Evolutionary conservation across 1,284 basidiomycete genomes (phyloP), one percentile per base, ranked within the genome.

Genomic region (Abortiporus biennis): DNA sequence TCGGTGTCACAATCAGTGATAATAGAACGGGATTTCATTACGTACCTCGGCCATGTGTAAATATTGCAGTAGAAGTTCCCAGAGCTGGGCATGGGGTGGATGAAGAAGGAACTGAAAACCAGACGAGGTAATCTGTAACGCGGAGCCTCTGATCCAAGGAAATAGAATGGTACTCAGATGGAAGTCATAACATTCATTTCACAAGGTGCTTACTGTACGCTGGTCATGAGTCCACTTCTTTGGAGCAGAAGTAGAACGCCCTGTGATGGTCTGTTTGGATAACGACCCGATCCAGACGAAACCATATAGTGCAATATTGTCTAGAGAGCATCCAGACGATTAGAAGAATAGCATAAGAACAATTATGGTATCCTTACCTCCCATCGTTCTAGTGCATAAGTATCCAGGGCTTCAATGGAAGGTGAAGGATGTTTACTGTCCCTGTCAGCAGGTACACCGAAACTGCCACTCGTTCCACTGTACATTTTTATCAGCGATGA

Each of bases 261-360:
- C 57, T 83, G 70, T 29, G 92, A 81, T 37, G 90, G 88, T 51
- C 75, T 76, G n/a, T 78, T 66, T 44, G 74, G 76, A 50, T 71
- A 65, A 57, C 80, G 77, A 31, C 77, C 77, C 42, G 79, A 87
- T 6, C 87, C 87, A 21, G 92, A 94, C 2, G 93, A 94, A 1
- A 99, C 96, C 94, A 99, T 97, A 62, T 91, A 99, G 64, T 98
- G 94, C 40, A 98, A 72, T 53, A 99, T 96, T 0, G 90, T 92
- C 91, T 92, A 52, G n/a, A 35, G 37, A 36, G 31, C 17, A 16
- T 44, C 44, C 25, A 43, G 44, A 27, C 22, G 23, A 17, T 35
- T 31, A 42, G 33, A n/a, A 30, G 22, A 34, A 40, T 37, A 19
- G 39, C 29, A 46, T 50, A 40, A n/a, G 20, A 23, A 34, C 20